Evolutionary conservation across 192 early-diverging fungal species (phyloP), one percentile per base, ranked within the genome.

Genomic region (Pilaira anomala): DNA sequence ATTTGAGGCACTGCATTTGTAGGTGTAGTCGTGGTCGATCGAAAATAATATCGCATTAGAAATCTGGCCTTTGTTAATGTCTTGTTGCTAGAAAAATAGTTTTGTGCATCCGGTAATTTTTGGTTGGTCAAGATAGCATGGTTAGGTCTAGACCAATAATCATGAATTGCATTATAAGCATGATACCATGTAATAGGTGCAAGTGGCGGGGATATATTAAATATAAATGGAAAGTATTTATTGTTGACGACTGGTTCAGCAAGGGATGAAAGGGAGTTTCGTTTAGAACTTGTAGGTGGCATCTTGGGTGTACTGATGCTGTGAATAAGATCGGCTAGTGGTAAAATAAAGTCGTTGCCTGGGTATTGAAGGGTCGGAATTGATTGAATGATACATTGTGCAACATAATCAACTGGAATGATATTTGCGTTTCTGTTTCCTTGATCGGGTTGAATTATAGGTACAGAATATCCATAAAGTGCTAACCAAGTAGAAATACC

Each of bases 331-430:
- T 49, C 30, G 22, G 49, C 49, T n/a, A 52, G 24, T 14, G 62
- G 62, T 24, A 63, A 36, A 13, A 41, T 16, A 25, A 63, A 63
- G 24, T 44, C 40, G 2, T 48, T 4, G 14, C 49, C 49, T 63
- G 62, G 48, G 1, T 40, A 51, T 11, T 51, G 22, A 13, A 63
- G 36, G 13, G n/a, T 21, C 8, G 62, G 62, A 18, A 63, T 21
- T 41, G 30, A 18, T 21, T 52, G 58, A 11, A 72, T 11, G 22
- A 67, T 48, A 12, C 60, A 18, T 26, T 51, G 57, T 7, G 60
- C 60, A 16, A 72, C 44, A 58, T 72, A 66, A 48, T 72, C 71
- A 19, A 72, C 65, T 0, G 71, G 71, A 3, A 67, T 51, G n/a
- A 72, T 58, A 29, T 66, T 53, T 36, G 60, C 65, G 0, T 39